Base-by-base conservation (phyloP, 345 rosid genomes). In the Citropsis articulata region DNA sequence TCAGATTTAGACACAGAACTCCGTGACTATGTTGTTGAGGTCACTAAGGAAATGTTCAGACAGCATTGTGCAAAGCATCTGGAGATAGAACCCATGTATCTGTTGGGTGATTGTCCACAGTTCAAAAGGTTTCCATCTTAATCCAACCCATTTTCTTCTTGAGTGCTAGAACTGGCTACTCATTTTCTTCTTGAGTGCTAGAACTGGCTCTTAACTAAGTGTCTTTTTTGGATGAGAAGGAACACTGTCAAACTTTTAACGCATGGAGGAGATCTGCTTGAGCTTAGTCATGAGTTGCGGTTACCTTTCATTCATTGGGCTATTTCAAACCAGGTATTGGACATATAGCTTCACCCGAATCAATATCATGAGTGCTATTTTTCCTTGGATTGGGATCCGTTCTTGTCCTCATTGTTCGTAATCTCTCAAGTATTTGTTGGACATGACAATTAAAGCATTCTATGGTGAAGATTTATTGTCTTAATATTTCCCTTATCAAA, bases 211-310 rank as follows among this genome's bases (percentile, higher is more conserved):
- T 83, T 81, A 64, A 78, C 22, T 85, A 84, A 13, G 48, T 69
- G 53, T 64, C 65, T 75, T 40, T 76, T 66, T 87, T 83, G 66
- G 71, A 77, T 80, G 66, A 60, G 66, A 84, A 93, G 99, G 93
- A 95, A 88, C 78, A 81, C 96, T 76, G 94, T 95, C 82, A 95
- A 95, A 81, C 92, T 95, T 85, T 85, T 95, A 87, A 89, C 89
- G 72, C 90, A 81, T 77, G 99, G 98, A 78, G 99, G 99, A 77
- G 96, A 95, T 83, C 84, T 95, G 85, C 90, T 95, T 81, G 99
- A 92, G 80, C 94, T 95, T 84, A 90, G 97, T 84, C 88, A 87
- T 70, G 99, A 95, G 88, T 84, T 95, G 77, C 97, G 99, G 53
- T 79, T 89, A 81, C 97, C 98, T 71, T 95, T 93, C 87, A 91